These are phyloP conservation scores for Lentinula sp. DNA, from an alignment of 768 basidiomycete genomes.

Conservation along the genomic window DNA sequence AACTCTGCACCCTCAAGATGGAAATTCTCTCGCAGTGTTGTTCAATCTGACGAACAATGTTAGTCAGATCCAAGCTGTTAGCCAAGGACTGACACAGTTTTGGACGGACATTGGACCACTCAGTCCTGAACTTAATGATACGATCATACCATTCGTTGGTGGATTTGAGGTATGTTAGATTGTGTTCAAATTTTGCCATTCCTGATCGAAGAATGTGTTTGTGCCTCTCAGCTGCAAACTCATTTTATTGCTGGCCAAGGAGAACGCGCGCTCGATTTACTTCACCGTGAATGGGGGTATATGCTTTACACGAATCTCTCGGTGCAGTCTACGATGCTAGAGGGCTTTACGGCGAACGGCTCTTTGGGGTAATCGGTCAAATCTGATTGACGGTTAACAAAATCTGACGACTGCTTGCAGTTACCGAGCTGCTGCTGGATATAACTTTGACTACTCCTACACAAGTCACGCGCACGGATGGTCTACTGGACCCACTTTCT, in stretches of 20 bases:
- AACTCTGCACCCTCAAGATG: slow-evolving; percentile 41
- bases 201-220: neutral
- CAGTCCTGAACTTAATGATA: slow-evolving; percentile 44
- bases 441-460: slow-evolving; percentile 39
- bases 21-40: slow-evolving; percentile 37
- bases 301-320: slow-evolving; percentile 41
- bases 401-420: slow-evolving; percentile 12
- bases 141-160: slow-evolving; percentile 46
- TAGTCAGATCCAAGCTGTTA: slow-evolving; percentile 34
- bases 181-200: neutral
- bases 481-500: slow-evolving; percentile 43
- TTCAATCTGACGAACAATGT: slow-evolving; percentile 35
- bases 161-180: slow-evolving; percentile 34
- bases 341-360: slow-evolving; percentile 21
- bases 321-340: slow-evolving; percentile 33
- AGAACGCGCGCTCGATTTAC: slow-evolving; percentile 37
- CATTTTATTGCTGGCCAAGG: slow-evolving; percentile 43
- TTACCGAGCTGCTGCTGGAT: slow-evolving; percentile 38
- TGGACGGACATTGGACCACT: slow-evolving; percentile 45
- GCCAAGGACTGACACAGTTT: slow-evolving; percentile 35
- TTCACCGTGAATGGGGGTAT: slow-evolving; percentile 43
- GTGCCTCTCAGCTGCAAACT: slow-evolving; percentile 33
- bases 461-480: slow-evolving; percentile 44
- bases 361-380: neutral
- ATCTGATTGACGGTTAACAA: slow-evolving; percentile 11